These are phyloP conservation scores for Marasmius fiardii DNA, from an alignment of 1,284 basidiomycete species.

Conservation along the genomic window DNA sequence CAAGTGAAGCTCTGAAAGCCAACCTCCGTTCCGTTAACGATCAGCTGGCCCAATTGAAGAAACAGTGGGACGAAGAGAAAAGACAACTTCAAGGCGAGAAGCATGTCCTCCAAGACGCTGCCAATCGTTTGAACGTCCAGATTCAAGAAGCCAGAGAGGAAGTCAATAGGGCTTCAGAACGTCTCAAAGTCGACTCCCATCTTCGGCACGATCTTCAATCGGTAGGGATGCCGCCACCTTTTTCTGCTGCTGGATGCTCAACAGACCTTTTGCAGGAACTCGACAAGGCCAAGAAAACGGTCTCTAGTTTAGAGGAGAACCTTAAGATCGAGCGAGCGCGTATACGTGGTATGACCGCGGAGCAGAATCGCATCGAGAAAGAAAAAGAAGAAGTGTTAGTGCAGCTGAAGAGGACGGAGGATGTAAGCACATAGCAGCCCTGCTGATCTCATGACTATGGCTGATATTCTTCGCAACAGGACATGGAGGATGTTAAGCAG, in stretches of 20 bases:
- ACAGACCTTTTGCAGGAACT: conserved; percentile 49
- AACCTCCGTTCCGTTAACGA: conserved; percentile 57
- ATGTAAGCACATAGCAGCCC: conserved; percentile 37
- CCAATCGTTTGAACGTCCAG: conserved; percentile 60
- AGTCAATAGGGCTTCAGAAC: conserved; percentile 46
- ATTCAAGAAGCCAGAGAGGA: conserved; percentile 57
- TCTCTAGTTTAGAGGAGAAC: conserved; percentile 65
- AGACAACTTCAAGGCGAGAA: conserved; percentile 63
- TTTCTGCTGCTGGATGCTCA: conserved; percentile 4
- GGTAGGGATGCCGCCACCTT: conserved; percentile 34
- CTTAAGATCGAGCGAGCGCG: conserved; percentile 65
- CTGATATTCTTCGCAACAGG: conserved; percentile 37
- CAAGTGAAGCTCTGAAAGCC: conserved; percentile 54
- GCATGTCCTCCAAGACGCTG: conserved; percentile 62
- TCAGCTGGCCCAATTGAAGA: conserved; percentile 61
- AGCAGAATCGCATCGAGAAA: conserved; percentile 57
- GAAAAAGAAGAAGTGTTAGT: conserved; percentile 60
- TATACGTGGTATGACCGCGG: conserved; percentile 55
- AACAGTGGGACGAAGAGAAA: conserved; percentile 66
- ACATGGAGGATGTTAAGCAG: conserved; percentile 69
- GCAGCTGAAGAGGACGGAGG: conserved; percentile 67
- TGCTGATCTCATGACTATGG: not conserved
- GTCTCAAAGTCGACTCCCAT: conserved; percentile 44
- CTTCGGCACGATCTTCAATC: conserved; percentile 48
- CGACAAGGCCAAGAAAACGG: conserved; percentile 57